These are phyloP conservation scores for Tolypocladium ovalisporum DNA, from an alignment of 2,329 filamentous ascomycete species.

Conservation along the genomic window DNA sequence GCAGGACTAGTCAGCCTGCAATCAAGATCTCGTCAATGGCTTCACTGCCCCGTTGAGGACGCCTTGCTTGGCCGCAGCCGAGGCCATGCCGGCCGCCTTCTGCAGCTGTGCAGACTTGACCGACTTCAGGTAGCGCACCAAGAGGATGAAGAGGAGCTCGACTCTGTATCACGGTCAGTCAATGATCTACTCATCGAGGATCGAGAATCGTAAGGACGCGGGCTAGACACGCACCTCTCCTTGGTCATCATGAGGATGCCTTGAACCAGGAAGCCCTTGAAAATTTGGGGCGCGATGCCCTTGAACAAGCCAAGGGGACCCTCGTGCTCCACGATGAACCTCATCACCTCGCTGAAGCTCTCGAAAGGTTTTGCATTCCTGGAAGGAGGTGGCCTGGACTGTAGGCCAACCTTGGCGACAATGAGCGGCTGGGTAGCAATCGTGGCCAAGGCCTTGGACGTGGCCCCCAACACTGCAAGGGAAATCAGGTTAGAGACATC, in stretches of 20 bases:
- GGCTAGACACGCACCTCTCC: constrained; percentile 54
- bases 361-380: constrained; percentile 87
- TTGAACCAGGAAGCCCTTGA: constrained; percentile 88
- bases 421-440: constrained; percentile 91
- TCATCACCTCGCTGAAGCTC: constrained; percentile 88
- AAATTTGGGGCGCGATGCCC: constrained; percentile 85
- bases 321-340: constrained; percentile 83
- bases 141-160: constrained; percentile 75
- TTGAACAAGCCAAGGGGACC: constrained; percentile 83
- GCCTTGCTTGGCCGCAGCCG: constrained; percentile 24
- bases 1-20: neutral
- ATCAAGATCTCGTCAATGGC: constrained; percentile 13
- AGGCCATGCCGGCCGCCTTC: constrained; percentile 53
- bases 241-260: constrained; percentile 99
- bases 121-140: constrained; percentile 71
- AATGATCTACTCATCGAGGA: neutral
- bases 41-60: constrained; percentile 32
- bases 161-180: constrained; percentile 42
- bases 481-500: neutral
- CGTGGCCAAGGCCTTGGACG: constrained; percentile 88
- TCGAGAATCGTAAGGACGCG: neutral
- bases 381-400: constrained; percentile 79
- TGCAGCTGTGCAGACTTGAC: constrained; percentile 59
- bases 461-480: constrained; percentile 66
- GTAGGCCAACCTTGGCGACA: constrained; percentile 92